Evolutionary conservation across 192 early-diverging fungal genomes (phyloP).

Genomic region (Geranomyces variabilis): DNA sequence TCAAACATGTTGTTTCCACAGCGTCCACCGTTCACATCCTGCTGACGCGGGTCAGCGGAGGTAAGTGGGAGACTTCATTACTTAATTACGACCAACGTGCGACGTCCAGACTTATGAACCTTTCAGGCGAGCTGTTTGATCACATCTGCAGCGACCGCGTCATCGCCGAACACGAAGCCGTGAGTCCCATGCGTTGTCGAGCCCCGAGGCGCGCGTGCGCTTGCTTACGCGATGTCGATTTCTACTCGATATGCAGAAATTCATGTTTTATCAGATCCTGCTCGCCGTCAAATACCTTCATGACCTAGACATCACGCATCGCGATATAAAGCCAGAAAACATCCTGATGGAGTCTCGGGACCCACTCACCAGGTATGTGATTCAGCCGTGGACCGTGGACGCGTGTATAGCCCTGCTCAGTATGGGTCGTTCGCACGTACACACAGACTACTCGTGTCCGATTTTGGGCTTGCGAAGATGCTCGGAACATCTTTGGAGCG

Average conservation of each 20-base stretch:
- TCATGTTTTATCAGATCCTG: slow-evolving; percentile 62
- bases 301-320: slow-evolving; percentile 74
- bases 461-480: slow-evolving; percentile 39
- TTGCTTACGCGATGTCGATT: not conserved
- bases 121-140: slow-evolving; percentile 32
- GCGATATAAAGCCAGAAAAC: slow-evolving; percentile 74
- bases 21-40: slow-evolving; percentile 22
- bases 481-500: slow-evolving; percentile 16
- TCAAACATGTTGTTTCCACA: slow-evolving; percentile 20
- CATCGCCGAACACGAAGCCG: slow-evolving; percentile 22
- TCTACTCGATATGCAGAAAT: slow-evolving; percentile 18
- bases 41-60: slow-evolving; percentile 30
- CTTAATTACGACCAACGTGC: too few species aligned
- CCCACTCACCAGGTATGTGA: slow-evolving; percentile 25
- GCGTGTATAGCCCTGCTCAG: not conserved
- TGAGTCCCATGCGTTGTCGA: not conserved
- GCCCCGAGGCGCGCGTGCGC: too few species aligned
- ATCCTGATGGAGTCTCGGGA: slow-evolving; percentile 22
- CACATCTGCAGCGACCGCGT: slow-evolving; percentile 17
- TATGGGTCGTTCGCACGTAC: too few species aligned
- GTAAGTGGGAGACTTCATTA: not conserved
- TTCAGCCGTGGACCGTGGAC: not conserved
- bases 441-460: slow-evolving; percentile 23
- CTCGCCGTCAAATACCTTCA: slow-evolving; percentile 75
- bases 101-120: too few species aligned